Percentiles rank a stretch among this genome's conserved stretches.
Evolutionary conservation across 345 rosid species (phyloP).

Genomic region (Cardiospermum halicacabum): DNA sequence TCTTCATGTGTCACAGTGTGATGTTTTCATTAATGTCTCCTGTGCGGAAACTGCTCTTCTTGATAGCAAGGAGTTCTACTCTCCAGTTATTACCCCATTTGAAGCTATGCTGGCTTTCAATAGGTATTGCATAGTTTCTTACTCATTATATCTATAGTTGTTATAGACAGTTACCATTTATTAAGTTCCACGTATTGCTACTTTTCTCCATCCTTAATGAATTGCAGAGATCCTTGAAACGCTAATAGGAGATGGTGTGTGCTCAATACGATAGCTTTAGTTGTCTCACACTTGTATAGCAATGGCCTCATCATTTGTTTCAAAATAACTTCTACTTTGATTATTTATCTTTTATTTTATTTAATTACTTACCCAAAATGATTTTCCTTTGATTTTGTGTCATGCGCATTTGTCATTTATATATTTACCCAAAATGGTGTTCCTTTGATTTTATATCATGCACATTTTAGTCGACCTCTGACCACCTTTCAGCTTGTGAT

Average conservation of each 20-base stretch:
- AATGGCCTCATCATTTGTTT: too few species aligned
- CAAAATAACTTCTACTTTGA: too few species aligned
- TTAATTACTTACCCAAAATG: too few species aligned
- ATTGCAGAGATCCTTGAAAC: neutral
- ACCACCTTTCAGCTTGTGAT: neutral
- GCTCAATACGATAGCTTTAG: neutral
- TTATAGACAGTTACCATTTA: neutral
- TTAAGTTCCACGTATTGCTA: too few species aligned
- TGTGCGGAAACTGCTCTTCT: conserved; percentile 90
- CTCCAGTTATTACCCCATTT: conserved; percentile 89
- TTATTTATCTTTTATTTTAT: too few species aligned
- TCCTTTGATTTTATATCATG: neutral
- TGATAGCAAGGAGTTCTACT: conserved; percentile 89
- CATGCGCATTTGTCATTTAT: neutral
- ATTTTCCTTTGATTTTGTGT: neutral
- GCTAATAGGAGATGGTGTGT: neutral
- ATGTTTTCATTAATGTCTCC: conserved; percentile 77
- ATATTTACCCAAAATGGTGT: too few species aligned
- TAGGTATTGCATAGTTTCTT: conserved; percentile 39
- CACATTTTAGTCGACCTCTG: neutral
- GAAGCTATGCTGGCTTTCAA: conserved; percentile 89
- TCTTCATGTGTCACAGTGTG: conserved; percentile 48
- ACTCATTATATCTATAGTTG: neutral
- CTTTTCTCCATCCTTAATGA: neutral
- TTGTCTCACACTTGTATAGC: neutral